Evolutionary conservation across 495 filamentous ascomycete species (phyloP).

Genomic region (Aspergillus hancockii): DNA sequence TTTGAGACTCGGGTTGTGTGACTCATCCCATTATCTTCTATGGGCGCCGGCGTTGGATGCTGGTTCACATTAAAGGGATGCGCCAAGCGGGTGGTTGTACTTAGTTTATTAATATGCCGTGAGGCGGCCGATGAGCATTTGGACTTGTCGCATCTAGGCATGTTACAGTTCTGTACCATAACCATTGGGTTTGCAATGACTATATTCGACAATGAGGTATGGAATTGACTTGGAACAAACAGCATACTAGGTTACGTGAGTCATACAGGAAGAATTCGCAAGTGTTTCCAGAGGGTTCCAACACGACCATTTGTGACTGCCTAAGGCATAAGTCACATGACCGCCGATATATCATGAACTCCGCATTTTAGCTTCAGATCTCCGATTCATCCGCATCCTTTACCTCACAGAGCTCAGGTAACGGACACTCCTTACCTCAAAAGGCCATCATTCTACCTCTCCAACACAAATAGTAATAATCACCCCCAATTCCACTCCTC

Average conservation of each 20-base stretch:
- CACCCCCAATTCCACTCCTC: neutral
- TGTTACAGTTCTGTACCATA: neutral
- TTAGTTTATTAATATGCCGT: neutral
- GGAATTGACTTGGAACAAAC: neutral
- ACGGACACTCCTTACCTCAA: neutral
- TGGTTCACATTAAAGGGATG: neutral
- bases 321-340: constrained; percentile 13
- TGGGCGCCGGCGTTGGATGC: neutral
- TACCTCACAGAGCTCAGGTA: neutral
- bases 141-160: neutral
- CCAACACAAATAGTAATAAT: neutral
- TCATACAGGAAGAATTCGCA: neutral
- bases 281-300: neutral
- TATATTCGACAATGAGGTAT: neutral
- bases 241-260: neutral
- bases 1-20: constrained; percentile 9
- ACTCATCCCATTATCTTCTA: neutral
- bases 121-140: neutral
- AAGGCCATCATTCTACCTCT: neutral
- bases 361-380: constrained; percentile 1
- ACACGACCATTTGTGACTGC: neutral
- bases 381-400: neutral
- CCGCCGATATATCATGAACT: neutral
- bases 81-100: neutral
- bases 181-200: neutral